Evolutionary conservation across 768 basidiomycete species (phyloP).

Genomic region (Russula virescens): DNA sequence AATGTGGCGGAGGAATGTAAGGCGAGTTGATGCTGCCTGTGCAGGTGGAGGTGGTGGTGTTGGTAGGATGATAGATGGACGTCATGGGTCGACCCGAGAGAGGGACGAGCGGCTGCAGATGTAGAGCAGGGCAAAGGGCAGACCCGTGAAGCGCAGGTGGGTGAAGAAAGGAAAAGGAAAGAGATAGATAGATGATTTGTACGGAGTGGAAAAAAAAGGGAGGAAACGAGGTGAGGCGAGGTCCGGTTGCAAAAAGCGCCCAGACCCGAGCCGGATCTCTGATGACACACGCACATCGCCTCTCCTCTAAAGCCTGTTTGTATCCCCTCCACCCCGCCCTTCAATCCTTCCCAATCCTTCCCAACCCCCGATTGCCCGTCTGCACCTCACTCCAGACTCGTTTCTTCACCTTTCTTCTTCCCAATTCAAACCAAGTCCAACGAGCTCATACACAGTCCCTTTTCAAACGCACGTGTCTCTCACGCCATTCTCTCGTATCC

Average conservation of each 20-base stretch:
- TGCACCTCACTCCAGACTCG: too few species aligned
- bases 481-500: slow-evolving; percentile 2
- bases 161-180: not conserved
- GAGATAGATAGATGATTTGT: not conserved
- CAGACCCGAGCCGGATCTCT: not conserved
- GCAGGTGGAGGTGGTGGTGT: not conserved
- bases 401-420: too few species aligned
- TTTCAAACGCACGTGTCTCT: slow-evolving; percentile 15
- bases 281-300: slow-evolving; percentile 8
- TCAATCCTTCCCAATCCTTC: too few species aligned
- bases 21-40: not conserved
- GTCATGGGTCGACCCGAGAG: not conserved
- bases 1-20: slow-evolving; percentile 16
- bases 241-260: slow-evolving; percentile 1
- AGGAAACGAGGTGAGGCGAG: not conserved
- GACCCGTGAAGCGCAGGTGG: not conserved
- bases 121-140: slow-evolving; percentile 6
- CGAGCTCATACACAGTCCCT: too few species aligned
- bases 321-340: not conserved
- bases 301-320: slow-evolving; percentile 18
- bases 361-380: too few species aligned
- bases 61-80: slow-evolving; percentile 1
- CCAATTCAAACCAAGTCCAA: too few species aligned
- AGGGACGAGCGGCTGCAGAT: not conserved
- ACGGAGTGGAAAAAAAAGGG: slow-evolving; percentile 6